Evolutionary conservation across 345 rosid genomes (phyloP).

Genomic region (Brassica juncea): DNA sequence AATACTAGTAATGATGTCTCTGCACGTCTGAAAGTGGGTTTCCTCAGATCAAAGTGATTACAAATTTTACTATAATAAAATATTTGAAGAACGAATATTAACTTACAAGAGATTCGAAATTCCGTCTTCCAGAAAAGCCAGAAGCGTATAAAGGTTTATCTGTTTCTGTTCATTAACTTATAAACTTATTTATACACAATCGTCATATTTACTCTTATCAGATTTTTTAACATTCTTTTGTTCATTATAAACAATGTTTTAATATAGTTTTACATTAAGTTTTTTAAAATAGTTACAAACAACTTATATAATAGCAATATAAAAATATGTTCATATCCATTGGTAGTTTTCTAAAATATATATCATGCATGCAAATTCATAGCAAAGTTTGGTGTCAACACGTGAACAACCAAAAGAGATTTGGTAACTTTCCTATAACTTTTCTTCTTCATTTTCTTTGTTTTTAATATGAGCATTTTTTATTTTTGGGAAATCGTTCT

Average conservation of each 20-base stretch:
- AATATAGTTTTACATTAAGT: background rate
- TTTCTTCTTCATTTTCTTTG: background rate
- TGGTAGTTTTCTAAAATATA: background rate
- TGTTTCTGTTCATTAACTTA: background rate
- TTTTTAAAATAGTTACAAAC: background rate
- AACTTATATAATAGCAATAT: background rate
- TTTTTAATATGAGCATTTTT: background rate
- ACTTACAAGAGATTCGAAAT: background rate
- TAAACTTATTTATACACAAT: background rate
- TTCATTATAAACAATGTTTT: background rate
- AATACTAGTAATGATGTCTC: background rate
- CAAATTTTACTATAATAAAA: background rate
- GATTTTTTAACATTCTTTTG: background rate
- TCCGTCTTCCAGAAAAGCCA: background rate
- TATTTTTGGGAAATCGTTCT: no score
- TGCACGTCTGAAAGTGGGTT: background rate
- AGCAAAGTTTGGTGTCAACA: background rate
- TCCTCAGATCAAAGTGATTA: background rate
- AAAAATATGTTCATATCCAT: background rate
- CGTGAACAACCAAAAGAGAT: background rate
- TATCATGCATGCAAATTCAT: background rate
- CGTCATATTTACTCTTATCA: background rate
- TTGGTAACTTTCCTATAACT: background rate
- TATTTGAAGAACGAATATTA: background rate
- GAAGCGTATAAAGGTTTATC: background rate